Conservation (phyloP, 345 rosid genomes). For the Salix exigua region DNA sequence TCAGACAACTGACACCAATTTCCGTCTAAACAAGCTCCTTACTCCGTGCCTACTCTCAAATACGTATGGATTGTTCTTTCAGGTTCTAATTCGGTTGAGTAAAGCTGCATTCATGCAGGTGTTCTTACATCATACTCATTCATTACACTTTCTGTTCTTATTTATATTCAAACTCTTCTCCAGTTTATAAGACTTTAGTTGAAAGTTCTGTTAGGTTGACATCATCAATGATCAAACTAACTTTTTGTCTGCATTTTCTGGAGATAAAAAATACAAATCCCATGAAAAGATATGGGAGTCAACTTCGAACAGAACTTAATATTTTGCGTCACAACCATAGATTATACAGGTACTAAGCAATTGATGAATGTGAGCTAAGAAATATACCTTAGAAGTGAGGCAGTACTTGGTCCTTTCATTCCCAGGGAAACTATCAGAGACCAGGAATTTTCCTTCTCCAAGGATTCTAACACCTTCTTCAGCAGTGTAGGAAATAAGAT, state of each 20-base stretch:
- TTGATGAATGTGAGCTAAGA: background rate
- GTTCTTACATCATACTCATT: too few relatives aligned
- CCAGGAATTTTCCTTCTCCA: conserved; percentile 87
- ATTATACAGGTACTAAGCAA: background rate
- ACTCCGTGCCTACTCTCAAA: background rate
- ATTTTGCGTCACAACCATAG: background rate
- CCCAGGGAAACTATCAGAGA: conserved; percentile 97
- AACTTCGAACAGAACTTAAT: too few relatives aligned
- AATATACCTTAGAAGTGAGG: conserved; percentile 78
- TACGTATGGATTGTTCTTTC: background rate
- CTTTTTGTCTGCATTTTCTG: background rate
- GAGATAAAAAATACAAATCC: background rate
- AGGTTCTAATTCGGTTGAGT: background rate
- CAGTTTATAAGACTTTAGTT: background rate
- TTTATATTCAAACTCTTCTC: background rate
- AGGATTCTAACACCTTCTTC: conserved; percentile 95
- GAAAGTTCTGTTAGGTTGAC: background rate
- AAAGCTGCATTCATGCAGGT: background rate
- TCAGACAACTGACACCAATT: background rate
- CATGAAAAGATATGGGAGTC: background rate
- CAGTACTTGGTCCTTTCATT: conserved; percentile 98
- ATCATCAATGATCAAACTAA: conserved; percentile 6
- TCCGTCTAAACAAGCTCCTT: background rate
- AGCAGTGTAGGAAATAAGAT: conserved; percentile 84
- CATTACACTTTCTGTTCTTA: too few relatives aligned